A percentile compares a stretch with the other conserved stretches of the same genome.
phyloP scores from a whole-genome alignment of 2,329 filamentous ascomycete species.

The Scedosporium apiospermum region DNA sequence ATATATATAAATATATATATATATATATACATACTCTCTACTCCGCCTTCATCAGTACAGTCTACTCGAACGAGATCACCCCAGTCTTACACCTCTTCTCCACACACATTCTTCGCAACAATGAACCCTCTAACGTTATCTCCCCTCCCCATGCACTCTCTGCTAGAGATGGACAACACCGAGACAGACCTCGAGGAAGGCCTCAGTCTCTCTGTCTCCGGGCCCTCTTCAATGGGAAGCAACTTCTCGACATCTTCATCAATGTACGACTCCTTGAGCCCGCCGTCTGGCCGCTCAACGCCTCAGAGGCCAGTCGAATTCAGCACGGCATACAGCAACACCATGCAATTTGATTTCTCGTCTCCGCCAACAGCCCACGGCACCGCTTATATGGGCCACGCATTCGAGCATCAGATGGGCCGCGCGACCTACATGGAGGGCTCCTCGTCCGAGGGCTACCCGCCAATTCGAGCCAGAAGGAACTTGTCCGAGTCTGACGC shows the following conservation, averaged over 20 bases:
- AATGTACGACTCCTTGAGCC: constrained; percentile 33
- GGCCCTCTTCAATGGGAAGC: constrained; percentile 18
- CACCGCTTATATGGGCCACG: neutral
- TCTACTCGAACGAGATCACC: neutral
- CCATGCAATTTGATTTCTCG: neutral
- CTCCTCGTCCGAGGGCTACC: neutral
- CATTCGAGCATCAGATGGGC: neutral
- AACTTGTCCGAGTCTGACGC: neutral
- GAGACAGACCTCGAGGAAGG: neutral
- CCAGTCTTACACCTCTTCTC: no score
- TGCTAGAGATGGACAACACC: neutral
- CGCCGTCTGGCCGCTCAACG: constrained; percentile 33
- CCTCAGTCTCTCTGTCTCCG: neutral
- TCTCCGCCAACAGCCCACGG: neutral
- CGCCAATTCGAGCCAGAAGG: neutral
- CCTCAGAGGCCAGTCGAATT: constrained; percentile 13
- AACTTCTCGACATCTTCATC: constrained; percentile 31
- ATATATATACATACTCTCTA: neutral
- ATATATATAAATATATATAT: no score
- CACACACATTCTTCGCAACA: neutral
- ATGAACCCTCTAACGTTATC: constrained; percentile 2
- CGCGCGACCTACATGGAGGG: neutral
- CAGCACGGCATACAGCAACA: neutral
- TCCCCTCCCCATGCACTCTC: neutral
- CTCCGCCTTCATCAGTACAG: neutral